These are phyloP conservation scores for Delphinella strobiligena DNA, from an alignment of 2,329 filamentous ascomycete species.

Conservation along the genomic window DNA sequence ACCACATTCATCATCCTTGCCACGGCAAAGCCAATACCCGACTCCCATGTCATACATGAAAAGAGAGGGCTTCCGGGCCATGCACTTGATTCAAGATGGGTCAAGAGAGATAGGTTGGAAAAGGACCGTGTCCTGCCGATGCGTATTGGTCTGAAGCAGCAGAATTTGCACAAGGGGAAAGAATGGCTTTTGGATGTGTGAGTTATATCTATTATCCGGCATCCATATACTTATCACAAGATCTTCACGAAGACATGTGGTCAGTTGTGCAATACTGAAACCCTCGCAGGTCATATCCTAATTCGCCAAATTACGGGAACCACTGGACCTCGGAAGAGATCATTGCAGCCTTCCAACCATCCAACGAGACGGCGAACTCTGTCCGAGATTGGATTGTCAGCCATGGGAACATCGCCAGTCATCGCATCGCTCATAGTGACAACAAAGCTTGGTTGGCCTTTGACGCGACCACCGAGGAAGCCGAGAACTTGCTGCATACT, in stretches of 20 bases:
- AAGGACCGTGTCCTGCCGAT: slow-evolving; percentile 28
- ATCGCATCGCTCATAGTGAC: slow-evolving; percentile 18
- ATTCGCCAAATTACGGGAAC: slow-evolving; percentile 22
- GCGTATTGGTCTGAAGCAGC: slow-evolving; percentile 35
- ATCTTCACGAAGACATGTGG: too few relatives aligned
- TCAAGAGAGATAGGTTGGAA: slow-evolving; percentile 25
- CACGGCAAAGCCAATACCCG: slow-evolving; percentile 4
- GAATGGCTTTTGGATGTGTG: slow-evolving; percentile 21
- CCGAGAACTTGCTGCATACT: slow-evolving; percentile 16
- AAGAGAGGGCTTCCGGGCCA: slow-evolving; percentile 19
- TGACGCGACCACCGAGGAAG: slow-evolving; percentile 17
- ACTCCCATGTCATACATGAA: slow-evolving; percentile 31
- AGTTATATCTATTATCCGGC: too few relatives aligned
- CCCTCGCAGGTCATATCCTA: slow-evolving; percentile 15
- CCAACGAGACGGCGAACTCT: slow-evolving; percentile 13
- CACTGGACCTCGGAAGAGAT: slow-evolving; percentile 19
- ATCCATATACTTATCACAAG: too few relatives aligned
- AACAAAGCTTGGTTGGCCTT: slow-evolving; percentile 23
- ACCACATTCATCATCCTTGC: slow-evolving; percentile 3
- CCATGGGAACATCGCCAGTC: slow-evolving; percentile 10
- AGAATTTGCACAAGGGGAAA: slow-evolving; percentile 30
- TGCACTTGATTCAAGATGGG: slow-evolving; percentile 22
- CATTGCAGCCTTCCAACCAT: slow-evolving; percentile 16
- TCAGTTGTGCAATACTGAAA: not conserved
- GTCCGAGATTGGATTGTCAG: slow-evolving; percentile 16